Evolutionary conservation across 2,329 filamentous ascomycete species (phyloP), one percentile per base, ranked within the genome.

Genomic region (Cadophora sp.): DNA sequence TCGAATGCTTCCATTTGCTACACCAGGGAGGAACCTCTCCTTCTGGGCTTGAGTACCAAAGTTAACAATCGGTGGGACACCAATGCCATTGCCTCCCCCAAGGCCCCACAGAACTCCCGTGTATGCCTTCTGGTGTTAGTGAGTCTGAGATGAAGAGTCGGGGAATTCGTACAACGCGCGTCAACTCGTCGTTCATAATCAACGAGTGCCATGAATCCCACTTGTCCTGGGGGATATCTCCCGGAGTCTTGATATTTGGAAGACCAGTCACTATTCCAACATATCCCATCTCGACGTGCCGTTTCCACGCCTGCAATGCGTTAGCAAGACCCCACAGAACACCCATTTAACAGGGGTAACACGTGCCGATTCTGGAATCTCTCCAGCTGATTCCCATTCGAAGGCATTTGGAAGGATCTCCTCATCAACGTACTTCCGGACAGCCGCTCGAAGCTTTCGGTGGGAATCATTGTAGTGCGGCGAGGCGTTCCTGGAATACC

Each of bases 381-480:
- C 76, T 1, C 84, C 83, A 2, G 83, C 83, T 3, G 81, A 82
- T 74, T 91, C 89, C 89, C 89, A 91, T 47, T 90, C 86, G 39
- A 88, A 82, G 4, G 85, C 84, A 69, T 84, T 81, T 0, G 87
- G 88, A 1, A 85, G 78, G 53, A 91, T 81, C 45, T 88, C 78
- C 1, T 82, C 80, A 66, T 91, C 84, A 58, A 91, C 80, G 68
- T 90, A 91, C 27, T 81, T 74, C 47, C 89, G 84, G 0, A 90
- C 79, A 4, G 80, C 81, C 45, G 84, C 80, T 61, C 87, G 86
- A 1, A 91, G 81, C n/a, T 77, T 79, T 39, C 83, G 83, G 74
- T 91, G 89, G 2, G 84, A 85, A 16, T 84, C 81, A 33, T 83
- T 89, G 80, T 91, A 91, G 78, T 90, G 90, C 0, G 88, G 86